phyloP scores from a whole-genome alignment of 495 filamentous ascomycete genomes.

The Penicillium turbatum region DNA sequence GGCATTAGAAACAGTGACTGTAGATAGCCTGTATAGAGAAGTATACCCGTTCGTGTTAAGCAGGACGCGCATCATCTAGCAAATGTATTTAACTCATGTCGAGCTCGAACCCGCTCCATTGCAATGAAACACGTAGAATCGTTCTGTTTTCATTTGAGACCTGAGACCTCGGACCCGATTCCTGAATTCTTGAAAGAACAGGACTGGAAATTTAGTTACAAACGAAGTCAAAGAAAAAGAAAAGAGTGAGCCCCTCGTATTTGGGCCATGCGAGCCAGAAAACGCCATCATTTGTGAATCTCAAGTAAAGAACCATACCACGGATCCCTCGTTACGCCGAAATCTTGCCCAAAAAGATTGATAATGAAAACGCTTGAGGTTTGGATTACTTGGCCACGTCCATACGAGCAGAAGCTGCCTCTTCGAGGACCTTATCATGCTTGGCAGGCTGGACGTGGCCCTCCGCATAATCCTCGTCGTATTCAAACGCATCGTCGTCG shows the following conservation, averaged over 20 bases:
- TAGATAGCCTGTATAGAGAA: neutral
- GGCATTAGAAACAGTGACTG: neutral
- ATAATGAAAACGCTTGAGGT: neutral
- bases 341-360: slow-evolving; percentile 18
- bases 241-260: slow-evolving; percentile 14
- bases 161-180: neutral
- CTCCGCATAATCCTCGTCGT: slow-evolving; percentile 32
- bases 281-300: slow-evolving; percentile 32
- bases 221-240: slow-evolving; percentile 19
- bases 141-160: slow-evolving; percentile 15
- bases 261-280: slow-evolving; percentile 15
- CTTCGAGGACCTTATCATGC: slow-evolving; percentile 31
- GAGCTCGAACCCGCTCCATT: neutral
- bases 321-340: slow-evolving; percentile 34
- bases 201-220: slow-evolving; percentile 25
- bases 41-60: neutral
- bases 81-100: neutral
- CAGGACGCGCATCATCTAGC: too few species aligned
- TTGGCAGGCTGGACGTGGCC: slow-evolving; percentile 15
- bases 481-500: slow-evolving; percentile 49
- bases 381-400: slow-evolving; percentile 36
- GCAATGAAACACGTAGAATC: neutral
- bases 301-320: slow-evolving; percentile 17
- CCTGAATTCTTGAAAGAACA: neutral
- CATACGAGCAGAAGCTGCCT: slow-evolving; percentile 43